Percentiles rank a stretch among this genome's conserved stretches.
Conservation (phyloP, 352 stramenopile species). For the Globisporangium radiosum region DNA sequence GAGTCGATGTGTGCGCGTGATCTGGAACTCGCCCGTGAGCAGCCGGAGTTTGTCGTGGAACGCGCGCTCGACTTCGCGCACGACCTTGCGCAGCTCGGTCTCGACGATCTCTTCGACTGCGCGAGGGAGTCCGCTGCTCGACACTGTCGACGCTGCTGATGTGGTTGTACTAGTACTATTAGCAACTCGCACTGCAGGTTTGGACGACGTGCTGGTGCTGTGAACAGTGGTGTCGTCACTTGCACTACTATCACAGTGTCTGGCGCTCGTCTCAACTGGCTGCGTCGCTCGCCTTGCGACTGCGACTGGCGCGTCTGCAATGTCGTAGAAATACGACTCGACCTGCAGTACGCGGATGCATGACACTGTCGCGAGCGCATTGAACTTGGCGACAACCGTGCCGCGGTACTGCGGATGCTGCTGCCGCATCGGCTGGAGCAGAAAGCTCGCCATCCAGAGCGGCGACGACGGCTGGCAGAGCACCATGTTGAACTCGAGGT, state of each 20-base stretch:
- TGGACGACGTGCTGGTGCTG: background rate
- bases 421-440: constrained; percentile 36
- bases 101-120: constrained; percentile 44
- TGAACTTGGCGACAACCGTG: constrained; percentile 61
- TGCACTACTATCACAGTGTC: background rate
- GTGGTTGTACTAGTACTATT: background rate
- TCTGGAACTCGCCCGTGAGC: constrained; percentile 48
- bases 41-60: constrained; percentile 38
- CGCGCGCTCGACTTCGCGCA: constrained; percentile 35
- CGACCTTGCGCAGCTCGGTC: constrained; percentile 33
- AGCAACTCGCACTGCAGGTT: background rate
- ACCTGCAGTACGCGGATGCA: constrained; percentile 38
- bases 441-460: constrained; percentile 33
- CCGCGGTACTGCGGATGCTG: constrained; percentile 27
- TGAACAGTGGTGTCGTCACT: background rate
- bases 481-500: constrained; percentile 49
- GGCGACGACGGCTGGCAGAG: constrained; percentile 38
- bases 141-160: background rate
- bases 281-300: background rate
- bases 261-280: background rate
- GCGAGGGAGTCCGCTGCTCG: background rate
- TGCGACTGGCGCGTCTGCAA: constrained; percentile 6
- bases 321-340: constrained; percentile 22
- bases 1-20: constrained; percentile 45
- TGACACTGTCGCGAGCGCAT: constrained; percentile 22